A percentile compares a stretch with the other conserved stretches of the same genome.
Evolutionary conservation across 768 basidiomycete species (phyloP).

Genomic region (Lactifluus volemus): DNA sequence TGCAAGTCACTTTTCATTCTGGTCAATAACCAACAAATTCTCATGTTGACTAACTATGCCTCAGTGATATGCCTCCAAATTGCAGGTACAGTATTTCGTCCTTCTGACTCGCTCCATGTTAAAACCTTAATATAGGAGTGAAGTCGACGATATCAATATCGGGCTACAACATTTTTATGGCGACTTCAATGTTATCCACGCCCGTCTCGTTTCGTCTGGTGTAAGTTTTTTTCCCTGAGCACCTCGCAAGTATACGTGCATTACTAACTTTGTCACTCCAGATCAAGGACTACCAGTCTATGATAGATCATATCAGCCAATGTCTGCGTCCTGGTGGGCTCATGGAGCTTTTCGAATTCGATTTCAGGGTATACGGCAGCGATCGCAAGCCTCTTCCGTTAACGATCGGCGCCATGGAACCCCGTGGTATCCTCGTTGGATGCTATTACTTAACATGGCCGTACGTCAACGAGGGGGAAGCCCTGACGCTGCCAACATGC

Average conservation of each 20-base stretch:
- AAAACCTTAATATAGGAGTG: constrained; percentile 42
- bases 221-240: constrained; percentile 35
- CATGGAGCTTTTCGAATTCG: constrained; percentile 58
- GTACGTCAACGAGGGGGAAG: constrained; percentile 50
- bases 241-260: not conserved
- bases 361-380: constrained; percentile 52
- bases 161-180: constrained; percentile 77
- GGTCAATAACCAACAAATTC: constrained; percentile 3
- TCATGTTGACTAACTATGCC: constrained; percentile 16
- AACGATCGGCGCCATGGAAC: constrained; percentile 34
- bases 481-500: constrained; percentile 49
- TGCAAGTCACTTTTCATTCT: constrained; percentile 36
- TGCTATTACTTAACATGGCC: constrained; percentile 46
- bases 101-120: not conserved
- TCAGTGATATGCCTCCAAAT: constrained; percentile 59
- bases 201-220: constrained; percentile 62
- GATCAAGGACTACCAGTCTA: constrained; percentile 57
- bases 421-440: constrained; percentile 60
- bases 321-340: constrained; percentile 66
- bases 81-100: constrained; percentile 39
- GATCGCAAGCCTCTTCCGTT: constrained; percentile 38
- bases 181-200: constrained; percentile 69
- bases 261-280: constrained; percentile 24
- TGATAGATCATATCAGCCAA: constrained; percentile 59
- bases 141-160: constrained; percentile 79